phyloP scores from a whole-genome alignment of 371 early-diverging fungal species.

The Cokeromyces recurvatus region DNA sequence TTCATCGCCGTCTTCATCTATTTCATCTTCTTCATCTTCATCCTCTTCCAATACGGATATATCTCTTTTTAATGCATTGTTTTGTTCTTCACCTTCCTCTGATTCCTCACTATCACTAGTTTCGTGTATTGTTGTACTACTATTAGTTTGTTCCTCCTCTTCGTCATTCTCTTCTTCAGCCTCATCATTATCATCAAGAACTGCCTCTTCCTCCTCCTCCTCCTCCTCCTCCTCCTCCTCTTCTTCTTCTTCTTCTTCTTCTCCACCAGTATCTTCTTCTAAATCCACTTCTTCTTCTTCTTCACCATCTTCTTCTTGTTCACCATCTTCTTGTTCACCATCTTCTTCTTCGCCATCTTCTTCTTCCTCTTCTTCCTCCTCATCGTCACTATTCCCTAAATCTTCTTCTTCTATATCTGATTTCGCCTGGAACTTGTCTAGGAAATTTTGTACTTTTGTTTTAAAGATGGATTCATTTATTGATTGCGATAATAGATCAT shows the following conservation, averaged over 20 bases:
- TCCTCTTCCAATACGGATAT: background rate
- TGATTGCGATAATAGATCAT: background rate
- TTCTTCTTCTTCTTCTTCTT: constrained; percentile 10
- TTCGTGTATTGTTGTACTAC: too few relatives aligned
- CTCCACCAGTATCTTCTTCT: constrained; percentile 2
- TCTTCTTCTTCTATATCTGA: constrained; percentile 14
- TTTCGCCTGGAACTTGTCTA: constrained; percentile 11
- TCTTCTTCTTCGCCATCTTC: constrained; percentile 4
- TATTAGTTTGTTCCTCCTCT: background rate
- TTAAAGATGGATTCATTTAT: constrained; percentile 19
- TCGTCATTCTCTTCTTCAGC: constrained; percentile 5
- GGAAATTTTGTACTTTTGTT: constrained; percentile 21
- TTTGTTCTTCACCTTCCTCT: background rate
- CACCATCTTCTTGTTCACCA: constrained; percentile 7
- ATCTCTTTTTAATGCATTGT: background rate
- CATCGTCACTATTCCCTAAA: constrained; percentile 7
- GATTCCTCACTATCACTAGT: background rate
- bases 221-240: constrained; percentile 4
- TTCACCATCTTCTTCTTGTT: constrained; percentile 1
- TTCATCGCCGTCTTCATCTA: constrained; percentile 10
- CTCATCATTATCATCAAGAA: constrained; percentile 10
- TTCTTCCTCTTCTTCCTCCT: constrained; percentile 5
- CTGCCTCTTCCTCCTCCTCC: constrained; percentile 1
- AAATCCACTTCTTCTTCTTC: background rate
- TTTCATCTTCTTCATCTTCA: constrained; percentile 1